These are phyloP conservation scores for Meripilus lineatus DNA, from an alignment of 1,284 basidiomycete genomes.

Conservation along the genomic window DNA sequence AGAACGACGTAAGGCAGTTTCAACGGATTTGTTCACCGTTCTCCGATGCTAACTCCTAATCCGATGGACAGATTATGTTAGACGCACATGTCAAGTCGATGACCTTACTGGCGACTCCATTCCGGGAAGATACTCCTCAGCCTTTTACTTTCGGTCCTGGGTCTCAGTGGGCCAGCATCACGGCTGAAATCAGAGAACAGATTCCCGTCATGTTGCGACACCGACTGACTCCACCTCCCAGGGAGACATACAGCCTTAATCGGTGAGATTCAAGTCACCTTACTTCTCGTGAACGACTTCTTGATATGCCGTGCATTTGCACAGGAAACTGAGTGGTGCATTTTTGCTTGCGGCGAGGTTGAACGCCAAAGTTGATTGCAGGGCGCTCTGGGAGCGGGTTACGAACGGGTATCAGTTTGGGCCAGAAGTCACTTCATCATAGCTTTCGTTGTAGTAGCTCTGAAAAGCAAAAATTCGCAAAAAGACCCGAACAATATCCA, in stretches of 20 bases:
- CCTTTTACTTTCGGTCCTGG: conserved; percentile 71
- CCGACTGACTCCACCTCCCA: conserved; percentile 87
- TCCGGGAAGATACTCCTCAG: conserved; percentile 56
- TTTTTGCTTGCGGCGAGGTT: conserved; percentile 89
- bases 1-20: conserved; percentile 58
- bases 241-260: conserved; percentile 94
- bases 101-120: conserved; percentile 78
- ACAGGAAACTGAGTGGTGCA: conserved; percentile 87
- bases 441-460: too few relatives aligned
- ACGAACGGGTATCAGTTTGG: conserved; percentile 27
- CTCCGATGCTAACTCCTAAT: neutral
- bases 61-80: conserved; percentile 68
- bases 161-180: conserved; percentile 64
- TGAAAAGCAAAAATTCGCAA: too few relatives aligned
- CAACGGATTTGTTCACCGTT: neutral
- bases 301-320: conserved; percentile 5
- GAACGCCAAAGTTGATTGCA: conserved; percentile 73
- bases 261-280: conserved; percentile 39
- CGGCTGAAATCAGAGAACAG: conserved; percentile 66
- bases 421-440: neutral
- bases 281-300: conserved; percentile 3
- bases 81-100: conserved; percentile 86
- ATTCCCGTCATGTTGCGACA: conserved; percentile 93
- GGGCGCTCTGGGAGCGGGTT: conserved; percentile 69
- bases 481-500: too few relatives aligned